Base-by-base conservation (phyloP, 1,139 yeast genomes). In the Pichia sp. region DNA sequence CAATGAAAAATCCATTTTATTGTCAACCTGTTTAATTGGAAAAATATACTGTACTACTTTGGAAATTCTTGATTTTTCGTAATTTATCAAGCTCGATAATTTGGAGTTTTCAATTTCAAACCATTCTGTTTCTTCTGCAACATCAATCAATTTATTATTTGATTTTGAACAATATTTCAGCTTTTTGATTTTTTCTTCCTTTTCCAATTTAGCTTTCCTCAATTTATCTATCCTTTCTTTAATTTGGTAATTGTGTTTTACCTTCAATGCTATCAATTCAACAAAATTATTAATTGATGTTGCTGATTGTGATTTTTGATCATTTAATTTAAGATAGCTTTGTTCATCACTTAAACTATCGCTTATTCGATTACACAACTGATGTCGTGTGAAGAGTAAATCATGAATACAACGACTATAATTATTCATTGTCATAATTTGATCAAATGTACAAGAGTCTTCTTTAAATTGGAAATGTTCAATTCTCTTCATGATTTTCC, bases 371-470 rank as follows among this genome's bases (percentile, higher is more conserved):
- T 23, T n/a, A n/a, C 41, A 35, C 7, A 66, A 40, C 6, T 42
- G 50, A 9, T 44, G 43, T n/a, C 64, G 67, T 4, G 70, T 61
- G 7, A 48, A 39, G 2, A 54, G 22, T 7, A 61, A 43, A 51
- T 74, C 79, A 25, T 61, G 63, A 9, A 73, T 64, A 48, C 76
- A 71, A 23, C 67, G 60, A 41, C 72, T 70, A 11, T 73, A 57
- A 35, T 74, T 73, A 52, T 71, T 71, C 47, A 76, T 52, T 48
- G 72, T 74, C 71, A 74, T 71, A 7, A 73, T 65, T 24, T 67
- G 67, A 49, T 74, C 76, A 52, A 66, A 74, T 0, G 73, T 63
- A 42, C 68, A 59, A 2, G 62, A 56, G 2, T 24, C 37, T 40
- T 56, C 57, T 20, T 52, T 50, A 27, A 43, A 43, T 15, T 42